Base-by-base conservation (phyloP, 192 early-diverging fungal genomes). In the Entrophospora sp. region DNA sequence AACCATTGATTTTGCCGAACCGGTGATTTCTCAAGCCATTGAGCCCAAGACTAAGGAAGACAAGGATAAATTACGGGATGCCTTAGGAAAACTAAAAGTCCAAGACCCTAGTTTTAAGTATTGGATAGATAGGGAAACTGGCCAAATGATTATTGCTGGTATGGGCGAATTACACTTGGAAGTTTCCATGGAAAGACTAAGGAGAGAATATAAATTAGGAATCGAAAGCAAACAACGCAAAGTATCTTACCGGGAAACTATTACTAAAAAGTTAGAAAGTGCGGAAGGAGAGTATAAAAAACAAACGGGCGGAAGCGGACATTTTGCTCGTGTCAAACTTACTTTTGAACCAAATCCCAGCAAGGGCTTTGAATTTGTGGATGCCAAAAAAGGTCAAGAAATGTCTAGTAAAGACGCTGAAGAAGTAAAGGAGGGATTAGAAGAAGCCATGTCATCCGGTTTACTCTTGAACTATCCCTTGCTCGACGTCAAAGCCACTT, bases 91-190 rank as follows among this genome's bases (percentile, higher is more conserved):
- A 27, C 27, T 52, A 25, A 52, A 52, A 52, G 27, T 52, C 24
- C 51, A 52, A 52, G 51, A 52, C 51, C 51, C 51, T 9, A 52
- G 51, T 52, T 52, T 52, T 52, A 52, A 52, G 27, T 52, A 52
- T 52, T 24, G 51, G 5, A 52, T 52, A 27, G 51, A 52, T 14
- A n/a, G 51, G 6, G 51, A 52, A 27, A 52, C 51, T 1, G 51
- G 51, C 5, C 51, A 52, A 52, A 52, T 52, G 51, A 52, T 52
- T 52, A 52, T 52, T 27, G n/a, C 51, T 27, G 51, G 51, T 3
- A 52, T 52, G 51, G 51, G 51, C 4, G 51, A 52, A 52, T 27
- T 52, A 27, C 51, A 52, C 10, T 52, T 52, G 27, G 51, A 52
- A 52, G 51, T 52, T 52, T 52, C 51, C 5, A 25, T 52, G 1